Evolutionary conservation across 2,329 filamentous ascomycete species (phyloP).

Genomic region (Anthostomella pinea): DNA sequence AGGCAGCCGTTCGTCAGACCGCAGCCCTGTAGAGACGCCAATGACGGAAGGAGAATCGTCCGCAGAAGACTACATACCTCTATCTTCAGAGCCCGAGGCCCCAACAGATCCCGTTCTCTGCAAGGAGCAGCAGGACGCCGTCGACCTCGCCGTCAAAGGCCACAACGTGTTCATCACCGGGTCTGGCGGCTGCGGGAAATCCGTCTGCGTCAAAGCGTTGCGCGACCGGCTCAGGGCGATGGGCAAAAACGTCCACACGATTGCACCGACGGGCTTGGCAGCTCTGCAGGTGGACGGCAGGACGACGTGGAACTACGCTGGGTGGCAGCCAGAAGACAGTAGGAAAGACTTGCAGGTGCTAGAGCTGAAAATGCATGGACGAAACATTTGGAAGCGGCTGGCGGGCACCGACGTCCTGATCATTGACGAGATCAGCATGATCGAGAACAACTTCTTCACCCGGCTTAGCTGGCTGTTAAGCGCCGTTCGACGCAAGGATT

Average conservation of each 20-base stretch:
- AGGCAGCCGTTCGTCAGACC: too few species aligned
- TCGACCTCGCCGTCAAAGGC: conserved; percentile 49
- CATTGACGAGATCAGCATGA: conserved; percentile 66
- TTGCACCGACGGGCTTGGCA: conserved; percentile 59
- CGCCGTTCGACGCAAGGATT: conserved; percentile 22
- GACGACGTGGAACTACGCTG: conserved; percentile 57
- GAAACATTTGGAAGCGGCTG: conserved; percentile 36
- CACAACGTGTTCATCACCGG: conserved; percentile 64
- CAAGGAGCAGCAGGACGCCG: conserved; percentile 45
- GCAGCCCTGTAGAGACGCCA: too few species aligned
- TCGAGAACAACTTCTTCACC: conserved; percentile 53
- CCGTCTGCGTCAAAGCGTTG: conserved; percentile 51
- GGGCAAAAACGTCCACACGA: conserved; percentile 43
- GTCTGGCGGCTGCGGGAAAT: conserved; percentile 60
- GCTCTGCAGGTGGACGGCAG: conserved; percentile 54
- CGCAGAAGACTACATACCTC: too few species aligned
- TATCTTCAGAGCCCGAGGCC: too few species aligned
- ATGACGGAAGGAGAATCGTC: too few species aligned
- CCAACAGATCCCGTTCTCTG: conserved; percentile 36
- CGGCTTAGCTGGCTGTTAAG: conserved; percentile 49
- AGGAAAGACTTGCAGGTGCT: conserved; percentile 39
- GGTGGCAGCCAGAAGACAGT: conserved; percentile 49
- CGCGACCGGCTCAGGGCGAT: conserved; percentile 34
- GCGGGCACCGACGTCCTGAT: conserved; percentile 51
- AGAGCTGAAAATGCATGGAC: conserved; percentile 28